These are phyloP conservation scores for Phytophthora pseudosyringae DNA, from an alignment of 352 stramenopile genomes.

Conservation along the genomic window DNA sequence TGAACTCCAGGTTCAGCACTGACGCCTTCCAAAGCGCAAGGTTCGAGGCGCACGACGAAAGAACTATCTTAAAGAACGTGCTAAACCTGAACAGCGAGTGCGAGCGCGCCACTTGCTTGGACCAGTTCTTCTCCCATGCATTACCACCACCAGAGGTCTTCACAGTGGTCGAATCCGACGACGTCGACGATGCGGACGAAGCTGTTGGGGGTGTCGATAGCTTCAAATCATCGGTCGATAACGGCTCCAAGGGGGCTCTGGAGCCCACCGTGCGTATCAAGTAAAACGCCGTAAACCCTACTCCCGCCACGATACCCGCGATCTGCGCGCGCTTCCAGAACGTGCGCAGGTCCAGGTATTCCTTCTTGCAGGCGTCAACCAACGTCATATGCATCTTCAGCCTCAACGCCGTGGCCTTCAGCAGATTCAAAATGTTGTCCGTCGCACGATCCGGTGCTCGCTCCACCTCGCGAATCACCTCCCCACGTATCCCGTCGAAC, in stretches of 20 bases:
- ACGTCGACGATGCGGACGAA: conserved; percentile 8
- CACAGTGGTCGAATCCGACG: conserved; percentile 3
- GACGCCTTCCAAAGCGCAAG: conserved; percentile 78
- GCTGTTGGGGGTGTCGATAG: conserved; percentile 11
- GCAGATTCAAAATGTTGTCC: conserved; percentile 82
- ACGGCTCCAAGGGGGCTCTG: conserved; percentile 26
- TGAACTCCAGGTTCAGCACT: conserved; percentile 68
- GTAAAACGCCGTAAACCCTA: conserved; percentile 77
- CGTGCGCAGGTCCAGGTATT: conserved; percentile 73
- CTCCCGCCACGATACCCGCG: conserved; percentile 57
- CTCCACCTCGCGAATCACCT: conserved; percentile 87
- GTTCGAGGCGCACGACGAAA: conserved; percentile 68
- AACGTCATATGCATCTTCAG: conserved; percentile 89
- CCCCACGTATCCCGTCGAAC: conserved; percentile 84
- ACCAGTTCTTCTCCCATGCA: conserved; percentile 82
- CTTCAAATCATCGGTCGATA: conserved; percentile 38
- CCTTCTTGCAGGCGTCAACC: conserved; percentile 76
- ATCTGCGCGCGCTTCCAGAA: conserved; percentile 84
- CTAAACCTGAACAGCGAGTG: conserved; percentile 72
- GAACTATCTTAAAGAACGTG: conserved; percentile 78
- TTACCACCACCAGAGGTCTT: conserved; percentile 19
- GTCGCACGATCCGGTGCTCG: conserved; percentile 83
- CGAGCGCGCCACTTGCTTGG: conserved; percentile 72
- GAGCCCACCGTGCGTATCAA: conserved; percentile 74
- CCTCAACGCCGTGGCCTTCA: conserved; percentile 78